Evolutionary conservation across 768 basidiomycete genomes (phyloP).

Genomic region (Suillus hirtellus): DNA sequence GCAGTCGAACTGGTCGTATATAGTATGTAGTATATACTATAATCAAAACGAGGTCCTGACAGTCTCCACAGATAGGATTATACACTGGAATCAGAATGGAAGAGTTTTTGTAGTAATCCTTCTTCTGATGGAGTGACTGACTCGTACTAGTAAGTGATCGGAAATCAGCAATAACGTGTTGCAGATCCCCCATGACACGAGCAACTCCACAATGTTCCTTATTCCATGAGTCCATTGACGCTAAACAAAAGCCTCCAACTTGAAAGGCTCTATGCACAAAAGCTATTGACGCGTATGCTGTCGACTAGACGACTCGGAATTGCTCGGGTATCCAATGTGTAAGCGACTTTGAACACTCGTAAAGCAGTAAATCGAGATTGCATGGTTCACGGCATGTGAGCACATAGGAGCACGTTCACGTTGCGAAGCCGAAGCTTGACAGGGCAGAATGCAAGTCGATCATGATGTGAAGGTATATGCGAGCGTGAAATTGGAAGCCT

Average conservation of each 20-base stretch:
- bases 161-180: not conserved
- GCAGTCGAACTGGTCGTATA: not conserved
- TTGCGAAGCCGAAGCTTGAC: not conserved
- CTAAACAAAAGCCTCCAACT: not conserved
- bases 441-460: constrained; percentile 2
- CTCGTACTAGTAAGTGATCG: not conserved
- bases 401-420: not conserved
- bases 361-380: not conserved
- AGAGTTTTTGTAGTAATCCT: not conserved
- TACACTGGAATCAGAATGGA: constrained; percentile 4
- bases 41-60: constrained; percentile 3
- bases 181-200: constrained; percentile 4
- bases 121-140: not conserved
- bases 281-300: not conserved
- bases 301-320: not conserved
- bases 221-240: not conserved
- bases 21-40: not conserved
- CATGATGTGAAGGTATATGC: constrained; percentile 6
- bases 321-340: not conserved
- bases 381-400: not conserved
- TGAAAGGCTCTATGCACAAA: not conserved
- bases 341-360: not conserved
- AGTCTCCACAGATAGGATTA: constrained; percentile 3
- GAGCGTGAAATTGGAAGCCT: constrained; percentile 4
- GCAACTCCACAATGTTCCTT: not conserved